These are phyloP conservation scores for Xylaria sp. DNA, from an alignment of 2,329 filamentous ascomycete species.

Conservation along the genomic window DNA sequence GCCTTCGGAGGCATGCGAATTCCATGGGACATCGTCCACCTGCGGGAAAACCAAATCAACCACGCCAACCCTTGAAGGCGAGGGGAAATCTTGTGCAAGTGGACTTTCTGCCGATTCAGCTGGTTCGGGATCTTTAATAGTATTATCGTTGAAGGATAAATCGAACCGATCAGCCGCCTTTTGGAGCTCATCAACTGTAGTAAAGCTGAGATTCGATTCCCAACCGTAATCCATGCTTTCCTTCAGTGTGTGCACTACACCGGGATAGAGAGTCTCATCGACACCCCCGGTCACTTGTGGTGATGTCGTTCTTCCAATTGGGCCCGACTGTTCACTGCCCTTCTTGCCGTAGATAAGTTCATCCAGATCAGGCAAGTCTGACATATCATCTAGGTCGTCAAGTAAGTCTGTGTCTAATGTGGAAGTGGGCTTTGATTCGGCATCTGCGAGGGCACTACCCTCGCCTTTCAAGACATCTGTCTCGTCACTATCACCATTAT, in stretches of 20 bases:
- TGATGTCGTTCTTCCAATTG: neutral
- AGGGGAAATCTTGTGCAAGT: no score
- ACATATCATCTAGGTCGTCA: conserved; percentile 12
- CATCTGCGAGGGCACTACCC: neutral
- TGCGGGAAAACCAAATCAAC: conserved; percentile 2
- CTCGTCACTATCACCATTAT: neutral
- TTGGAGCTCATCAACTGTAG: conserved; percentile 28
- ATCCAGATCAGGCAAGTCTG: conserved; percentile 27
- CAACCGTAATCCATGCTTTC: conserved; percentile 30
- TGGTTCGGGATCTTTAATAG: neutral
- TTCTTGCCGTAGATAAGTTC: conserved; percentile 14
- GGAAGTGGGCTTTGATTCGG: neutral
- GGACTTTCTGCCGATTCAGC: neutral
- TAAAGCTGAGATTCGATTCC: conserved; percentile 31
- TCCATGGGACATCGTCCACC: neutral
- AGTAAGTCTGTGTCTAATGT: conserved; percentile 1
- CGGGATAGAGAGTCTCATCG: conserved; percentile 30
- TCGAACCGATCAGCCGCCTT: conserved; percentile 28
- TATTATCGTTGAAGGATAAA: conserved; percentile 12
- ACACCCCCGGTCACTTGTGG: conserved; percentile 3
- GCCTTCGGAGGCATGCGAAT: neutral
- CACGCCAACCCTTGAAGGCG: conserved; percentile 1
- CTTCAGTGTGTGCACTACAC: conserved; percentile 24
- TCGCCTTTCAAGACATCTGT: neutral
- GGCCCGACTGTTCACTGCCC: neutral